Evolutionary conservation across 805 yeast species (phyloP).

Genomic region (Spathaspora gorwiae): DNA sequence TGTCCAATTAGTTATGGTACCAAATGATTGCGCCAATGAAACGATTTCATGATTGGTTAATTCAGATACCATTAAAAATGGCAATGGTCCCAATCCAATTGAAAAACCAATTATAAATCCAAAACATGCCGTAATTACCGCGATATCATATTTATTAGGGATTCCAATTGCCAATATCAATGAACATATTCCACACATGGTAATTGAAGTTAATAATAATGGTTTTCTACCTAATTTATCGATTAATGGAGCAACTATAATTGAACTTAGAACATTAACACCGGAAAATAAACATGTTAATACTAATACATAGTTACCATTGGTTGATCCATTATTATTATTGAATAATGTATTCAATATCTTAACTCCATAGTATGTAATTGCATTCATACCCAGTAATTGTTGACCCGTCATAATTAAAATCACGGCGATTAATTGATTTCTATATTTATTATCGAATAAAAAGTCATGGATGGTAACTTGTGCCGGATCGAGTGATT

Average conservation of each 20-base stretch:
- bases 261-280: conserved; percentile 67
- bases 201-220: conserved; percentile 22
- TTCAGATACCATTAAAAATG: conserved; percentile 35
- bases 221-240: conserved; percentile 68
- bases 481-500: conserved; percentile 27
- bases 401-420: conserved; percentile 37
- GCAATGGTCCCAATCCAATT: conserved; percentile 34
- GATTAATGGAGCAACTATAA: conserved; percentile 61
- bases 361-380: conserved; percentile 83
- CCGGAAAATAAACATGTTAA: conserved; percentile 72
- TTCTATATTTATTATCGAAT: conserved; percentile 13
- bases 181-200: conserved; percentile 19
- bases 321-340: not conserved
- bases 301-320: conserved; percentile 40
- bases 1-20: conserved; percentile 32
- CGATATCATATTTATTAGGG: conserved; percentile 7
- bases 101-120: conserved; percentile 30
- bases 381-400: conserved; percentile 79
- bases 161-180: conserved; percentile 24
- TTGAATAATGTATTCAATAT: conserved; percentile 38
- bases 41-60: conserved; percentile 29
- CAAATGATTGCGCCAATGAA: conserved; percentile 31
- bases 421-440: conserved; percentile 25
- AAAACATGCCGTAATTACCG: conserved; percentile 25
- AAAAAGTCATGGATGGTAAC: conserved; percentile 19